A percentile compares a stretch with the other conserved stretches of the same genome.
Conservation (phyloP, 306 rosid species). For the Chamaecrista fasciculata region DNA sequence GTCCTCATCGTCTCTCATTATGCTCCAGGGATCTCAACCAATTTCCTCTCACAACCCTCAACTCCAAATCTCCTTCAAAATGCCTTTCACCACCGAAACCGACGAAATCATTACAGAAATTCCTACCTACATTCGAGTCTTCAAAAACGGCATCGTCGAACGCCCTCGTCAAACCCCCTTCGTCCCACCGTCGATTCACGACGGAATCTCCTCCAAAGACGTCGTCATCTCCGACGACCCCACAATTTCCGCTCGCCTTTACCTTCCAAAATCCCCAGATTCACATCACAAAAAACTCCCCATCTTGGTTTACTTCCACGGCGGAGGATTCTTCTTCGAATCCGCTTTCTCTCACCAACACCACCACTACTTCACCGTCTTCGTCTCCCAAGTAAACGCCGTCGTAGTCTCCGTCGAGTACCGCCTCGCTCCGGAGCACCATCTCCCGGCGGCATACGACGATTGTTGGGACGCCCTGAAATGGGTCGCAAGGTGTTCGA, state of each 20-base stretch:
- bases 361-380: constrained; percentile 28
- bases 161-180: constrained; percentile 28
- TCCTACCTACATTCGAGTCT: constrained; percentile 26
- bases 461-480: constrained; percentile 43
- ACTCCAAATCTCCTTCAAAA: background rate
- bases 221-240: constrained; percentile 37
- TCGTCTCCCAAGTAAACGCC: constrained; percentile 32
- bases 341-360: constrained; percentile 45
- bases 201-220: constrained; percentile 48
- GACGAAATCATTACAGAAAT: constrained; percentile 25
- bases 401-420: constrained; percentile 46
- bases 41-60: background rate
- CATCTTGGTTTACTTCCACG: constrained; percentile 45
- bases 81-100: background rate
- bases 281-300: constrained; percentile 23
- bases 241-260: constrained; percentile 33
- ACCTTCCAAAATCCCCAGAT: constrained; percentile 22
- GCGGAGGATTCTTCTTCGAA: constrained; percentile 40
- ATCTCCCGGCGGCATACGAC: constrained; percentile 38
- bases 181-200: constrained; percentile 34
- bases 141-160: constrained; percentile 38
- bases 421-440: constrained; percentile 42
- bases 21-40: background rate
- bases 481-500: constrained; percentile 31
- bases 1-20: too few species aligned